phyloP scores from a whole-genome alignment of 768 basidiomycete genomes.

The Pisolithus tinctorius region DNA sequence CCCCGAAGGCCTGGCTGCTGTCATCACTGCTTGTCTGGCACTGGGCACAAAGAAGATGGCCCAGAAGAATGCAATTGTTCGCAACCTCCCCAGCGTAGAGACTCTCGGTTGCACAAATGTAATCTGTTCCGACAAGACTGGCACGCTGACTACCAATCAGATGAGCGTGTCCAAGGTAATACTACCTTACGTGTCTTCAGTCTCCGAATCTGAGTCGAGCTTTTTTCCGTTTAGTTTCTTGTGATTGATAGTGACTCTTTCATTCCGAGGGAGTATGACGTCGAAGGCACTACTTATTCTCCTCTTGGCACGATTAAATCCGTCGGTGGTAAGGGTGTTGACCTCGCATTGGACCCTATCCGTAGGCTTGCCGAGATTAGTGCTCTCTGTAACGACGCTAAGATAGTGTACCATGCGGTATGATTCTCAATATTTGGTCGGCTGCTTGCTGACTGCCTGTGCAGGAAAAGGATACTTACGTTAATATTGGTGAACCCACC shows the following conservation, averaged over 20 bases:
- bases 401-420: conserved; percentile 77
- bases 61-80: conserved; percentile 95
- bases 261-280: conserved; percentile 58
- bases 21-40: conserved; percentile 95
- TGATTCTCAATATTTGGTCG: conserved; percentile 14
- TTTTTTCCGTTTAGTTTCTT: conserved; percentile 51
- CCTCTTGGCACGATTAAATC: conserved; percentile 71
- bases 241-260: conserved; percentile 52
- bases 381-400: conserved; percentile 92
- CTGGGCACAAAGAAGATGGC: conserved; percentile 99
- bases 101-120: conserved; percentile 97
- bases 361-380: conserved; percentile 87
- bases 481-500: conserved; percentile 91
- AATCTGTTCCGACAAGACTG: conserved; percentile 98
- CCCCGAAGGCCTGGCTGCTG: conserved; percentile 96
- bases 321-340: conserved; percentile 55
- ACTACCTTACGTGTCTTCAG: neutral
- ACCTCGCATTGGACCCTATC: conserved; percentile 61
- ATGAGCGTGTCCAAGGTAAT: conserved; percentile 87
- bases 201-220: conserved; percentile 2
- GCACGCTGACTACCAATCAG: conserved; percentile 92
- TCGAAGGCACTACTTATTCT: conserved; percentile 91
- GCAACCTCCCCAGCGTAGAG: conserved; percentile 94
- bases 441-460: conserved; percentile 1
- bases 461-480: conserved; percentile 74